Conservation (phyloP, 148 eudicot species). For the Silene uniflora region DNA sequence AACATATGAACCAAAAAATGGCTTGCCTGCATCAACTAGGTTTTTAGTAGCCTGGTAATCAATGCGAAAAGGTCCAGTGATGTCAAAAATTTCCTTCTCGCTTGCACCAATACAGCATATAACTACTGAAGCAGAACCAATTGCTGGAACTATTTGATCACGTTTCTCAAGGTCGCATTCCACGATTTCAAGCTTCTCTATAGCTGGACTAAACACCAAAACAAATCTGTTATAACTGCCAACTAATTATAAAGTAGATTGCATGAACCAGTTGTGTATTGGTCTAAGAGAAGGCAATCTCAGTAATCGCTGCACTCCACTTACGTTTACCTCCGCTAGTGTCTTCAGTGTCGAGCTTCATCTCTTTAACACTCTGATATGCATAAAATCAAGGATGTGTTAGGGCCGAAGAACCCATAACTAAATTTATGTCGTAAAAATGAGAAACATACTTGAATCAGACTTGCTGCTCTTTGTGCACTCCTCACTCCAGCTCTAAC, state of each 20-base stretch:
- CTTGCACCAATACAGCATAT: constrained; percentile 95
- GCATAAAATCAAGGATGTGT: neutral
- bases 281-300: neutral
- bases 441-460: constrained; percentile 51
- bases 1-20: neutral
- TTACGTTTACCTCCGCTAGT: constrained; percentile 50
- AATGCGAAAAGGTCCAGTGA: constrained; percentile 88
- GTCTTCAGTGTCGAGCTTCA: constrained; percentile 48
- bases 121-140: constrained; percentile 69
- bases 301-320: constrained; percentile 22
- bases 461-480: constrained; percentile 69
- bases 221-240: constrained; percentile 39
- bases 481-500: constrained; percentile 91
- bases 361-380: constrained; percentile 59
- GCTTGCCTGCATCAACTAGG: constrained; percentile 80
- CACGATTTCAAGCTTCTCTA: constrained; percentile 87
- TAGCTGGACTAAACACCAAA: constrained; percentile 96
- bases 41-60: constrained; percentile 81
- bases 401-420: neutral
- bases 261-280: neutral
- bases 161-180: constrained; percentile 79
- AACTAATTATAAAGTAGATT: constrained; percentile 3
- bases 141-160: constrained; percentile 54
- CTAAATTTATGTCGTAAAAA: neutral
- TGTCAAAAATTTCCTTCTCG: constrained; percentile 79